Evolutionary conservation across 2,329 filamentous ascomycete species (phyloP).

Genomic region (Nothopassalora personata): DNA sequence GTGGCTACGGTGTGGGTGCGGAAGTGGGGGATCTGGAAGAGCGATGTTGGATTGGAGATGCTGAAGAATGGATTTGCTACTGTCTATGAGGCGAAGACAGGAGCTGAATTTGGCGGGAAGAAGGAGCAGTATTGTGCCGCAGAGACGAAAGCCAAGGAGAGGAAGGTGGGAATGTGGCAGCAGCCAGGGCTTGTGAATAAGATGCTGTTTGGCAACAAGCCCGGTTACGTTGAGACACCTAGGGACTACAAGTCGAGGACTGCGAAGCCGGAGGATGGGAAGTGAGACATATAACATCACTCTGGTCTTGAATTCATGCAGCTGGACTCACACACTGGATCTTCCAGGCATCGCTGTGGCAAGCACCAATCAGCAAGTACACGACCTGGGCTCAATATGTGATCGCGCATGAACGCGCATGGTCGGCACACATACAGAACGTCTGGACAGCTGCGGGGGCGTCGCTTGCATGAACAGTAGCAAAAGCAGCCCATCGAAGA

Average conservation of each 20-base stretch:
- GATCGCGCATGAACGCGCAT: too few species aligned
- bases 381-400: too few species aligned
- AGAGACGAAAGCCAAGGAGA: slow-evolving; percentile 45
- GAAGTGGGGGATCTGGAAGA: slow-evolving; percentile 50
- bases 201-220: slow-evolving; percentile 44
- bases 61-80: slow-evolving; percentile 77
- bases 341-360: too few species aligned
- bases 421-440: too few species aligned
- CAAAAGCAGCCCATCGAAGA: too few species aligned
- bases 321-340: too few species aligned
- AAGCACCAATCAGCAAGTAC: too few species aligned
- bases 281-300: slow-evolving; percentile 21
- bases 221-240: slow-evolving; percentile 67
- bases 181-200: slow-evolving; percentile 36
- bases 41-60: slow-evolving; percentile 87
- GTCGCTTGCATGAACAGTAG: too few species aligned
- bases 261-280: slow-evolving; percentile 36
- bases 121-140: slow-evolving; percentile 60
- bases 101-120: slow-evolving; percentile 74
- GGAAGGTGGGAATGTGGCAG: slow-evolving; percentile 59
- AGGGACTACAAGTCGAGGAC: slow-evolving; percentile 74
- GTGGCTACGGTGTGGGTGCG: slow-evolving; percentile 69
- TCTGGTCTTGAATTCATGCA: too few species aligned
- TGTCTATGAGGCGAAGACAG: slow-evolving; percentile 87
- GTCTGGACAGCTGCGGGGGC: too few species aligned